Conservation (phyloP, 192 early-diverging fungal species). For the Dimargaris xerosporica region DNA sequence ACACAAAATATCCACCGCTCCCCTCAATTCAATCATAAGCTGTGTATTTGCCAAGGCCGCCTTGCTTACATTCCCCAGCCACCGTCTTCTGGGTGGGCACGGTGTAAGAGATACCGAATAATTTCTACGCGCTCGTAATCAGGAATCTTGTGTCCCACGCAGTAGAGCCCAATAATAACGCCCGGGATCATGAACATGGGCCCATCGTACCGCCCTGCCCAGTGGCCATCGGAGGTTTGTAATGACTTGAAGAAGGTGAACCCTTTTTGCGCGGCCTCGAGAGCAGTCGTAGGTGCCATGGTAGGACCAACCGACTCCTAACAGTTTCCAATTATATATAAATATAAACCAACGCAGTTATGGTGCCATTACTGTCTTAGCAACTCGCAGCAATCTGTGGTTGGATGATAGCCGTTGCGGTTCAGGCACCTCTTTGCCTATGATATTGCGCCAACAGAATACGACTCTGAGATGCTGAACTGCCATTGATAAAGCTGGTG, state of each 20-base stretch:
- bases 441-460: too few relatives aligned
- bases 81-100: constrained; percentile 71
- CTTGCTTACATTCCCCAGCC: constrained; percentile 95
- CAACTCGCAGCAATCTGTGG: too few relatives aligned
- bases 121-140: constrained; percentile 58
- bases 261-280: constrained; percentile 80
- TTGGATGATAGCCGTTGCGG: too few relatives aligned
- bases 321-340: not conserved
- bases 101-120: constrained; percentile 70
- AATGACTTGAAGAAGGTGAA: constrained; percentile 73
- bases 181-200: constrained; percentile 95
- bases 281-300: constrained; percentile 38
- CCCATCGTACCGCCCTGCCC: constrained; percentile 90
- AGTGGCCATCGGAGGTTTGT: constrained; percentile 90
- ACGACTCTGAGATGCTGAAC: too few relatives aligned
- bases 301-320: constrained; percentile 21
- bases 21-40: too few relatives aligned
- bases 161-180: constrained; percentile 74
- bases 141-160: constrained; percentile 53
- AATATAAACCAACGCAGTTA: not conserved
- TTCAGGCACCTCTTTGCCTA: too few relatives aligned
- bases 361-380: not conserved
- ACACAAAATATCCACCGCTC: too few relatives aligned
- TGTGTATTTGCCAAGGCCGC: too few relatives aligned
- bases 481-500: too few relatives aligned